phyloP scores from a whole-genome alignment of 2,329 filamentous ascomycete species.

The Raffaelea deltoideospora region DNA sequence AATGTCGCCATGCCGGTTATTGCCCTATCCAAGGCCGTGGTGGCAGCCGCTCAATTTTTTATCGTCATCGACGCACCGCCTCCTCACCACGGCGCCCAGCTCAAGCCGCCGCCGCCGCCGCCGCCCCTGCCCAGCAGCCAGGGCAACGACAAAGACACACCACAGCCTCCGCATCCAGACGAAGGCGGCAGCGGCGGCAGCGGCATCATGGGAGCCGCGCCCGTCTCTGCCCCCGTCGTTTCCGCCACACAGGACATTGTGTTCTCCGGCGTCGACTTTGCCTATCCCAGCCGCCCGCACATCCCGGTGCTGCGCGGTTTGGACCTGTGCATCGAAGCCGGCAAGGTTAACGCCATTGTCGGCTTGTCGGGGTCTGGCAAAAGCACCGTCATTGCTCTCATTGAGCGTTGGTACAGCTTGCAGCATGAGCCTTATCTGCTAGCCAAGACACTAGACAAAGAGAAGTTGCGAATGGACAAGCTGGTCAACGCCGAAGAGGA shows the following conservation, averaged over 20 bases:
- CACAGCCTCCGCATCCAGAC: too few relatives aligned
- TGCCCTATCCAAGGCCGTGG: constrained; percentile 40
- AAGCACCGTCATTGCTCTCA: constrained; percentile 55
- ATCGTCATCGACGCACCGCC: constrained; percentile 34
- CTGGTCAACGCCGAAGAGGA: constrained; percentile 14
- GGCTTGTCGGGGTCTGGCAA: constrained; percentile 61
- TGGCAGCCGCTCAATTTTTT: constrained; percentile 43
- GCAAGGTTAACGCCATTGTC: constrained; percentile 59
- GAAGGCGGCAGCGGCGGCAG: too few relatives aligned
- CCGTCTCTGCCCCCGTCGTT: constrained; percentile 35
- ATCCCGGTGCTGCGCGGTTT: constrained; percentile 48
- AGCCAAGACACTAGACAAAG: constrained; percentile 31
- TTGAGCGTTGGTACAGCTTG: constrained; percentile 45
- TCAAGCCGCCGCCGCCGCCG: constrained; percentile 20
- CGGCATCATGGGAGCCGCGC: too few relatives aligned
- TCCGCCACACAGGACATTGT: constrained; percentile 37
- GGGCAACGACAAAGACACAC: too few relatives aligned
- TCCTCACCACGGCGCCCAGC: too few relatives aligned
- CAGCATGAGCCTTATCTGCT: constrained; percentile 33
- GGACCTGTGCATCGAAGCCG: constrained; percentile 41
- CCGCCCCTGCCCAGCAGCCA: constrained; percentile 26
- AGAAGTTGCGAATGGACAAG: constrained; percentile 25
- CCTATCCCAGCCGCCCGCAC: constrained; percentile 52
- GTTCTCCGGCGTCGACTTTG: constrained; percentile 52
- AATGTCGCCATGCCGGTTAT: constrained; percentile 42